Evolutionary conservation across 805 yeast genomes (phyloP).

Genomic region (Blastobotrys terrestris): DNA sequence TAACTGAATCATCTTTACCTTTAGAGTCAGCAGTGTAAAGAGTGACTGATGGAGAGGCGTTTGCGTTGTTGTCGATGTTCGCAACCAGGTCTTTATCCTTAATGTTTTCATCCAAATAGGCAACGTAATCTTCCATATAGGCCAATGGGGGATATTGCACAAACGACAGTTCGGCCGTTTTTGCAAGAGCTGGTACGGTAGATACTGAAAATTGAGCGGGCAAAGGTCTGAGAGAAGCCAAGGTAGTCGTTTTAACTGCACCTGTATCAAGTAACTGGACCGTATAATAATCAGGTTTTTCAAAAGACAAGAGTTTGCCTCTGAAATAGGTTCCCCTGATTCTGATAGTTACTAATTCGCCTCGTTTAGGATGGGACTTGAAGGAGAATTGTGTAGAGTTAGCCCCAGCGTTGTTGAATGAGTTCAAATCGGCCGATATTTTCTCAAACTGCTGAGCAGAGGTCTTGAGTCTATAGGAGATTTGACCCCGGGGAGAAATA

Average conservation of each 20-base stretch:
- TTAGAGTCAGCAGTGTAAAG: constrained; percentile 51
- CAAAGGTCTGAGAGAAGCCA: constrained; percentile 43
- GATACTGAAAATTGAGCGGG: constrained; percentile 43
- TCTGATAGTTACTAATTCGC: constrained; percentile 48
- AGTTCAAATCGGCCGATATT: constrained; percentile 21
- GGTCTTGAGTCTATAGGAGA: constrained; percentile 22
- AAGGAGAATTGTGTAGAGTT: constrained; percentile 25
- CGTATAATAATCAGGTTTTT: constrained; percentile 40
- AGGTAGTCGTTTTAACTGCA: constrained; percentile 40
- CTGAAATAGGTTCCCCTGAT: constrained; percentile 53
- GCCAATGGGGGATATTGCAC: constrained; percentile 56
- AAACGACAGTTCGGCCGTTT: constrained; percentile 46
- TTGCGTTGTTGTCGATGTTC: constrained; percentile 36
- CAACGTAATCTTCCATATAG: constrained; percentile 48
- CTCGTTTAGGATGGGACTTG: constrained; percentile 38
- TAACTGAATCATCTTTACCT: constrained; percentile 53
- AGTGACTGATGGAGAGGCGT: constrained; percentile 35
- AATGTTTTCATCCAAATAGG: constrained; percentile 46
- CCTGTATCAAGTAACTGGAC: constrained; percentile 63
- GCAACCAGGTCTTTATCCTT: constrained; percentile 51
- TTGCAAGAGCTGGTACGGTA: constrained; percentile 48
- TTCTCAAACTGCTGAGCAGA: constrained; percentile 17
- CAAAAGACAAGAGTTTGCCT: constrained; percentile 45
- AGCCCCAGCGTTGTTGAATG: constrained; percentile 28
- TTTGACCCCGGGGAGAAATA: constrained; percentile 25